phyloP scores from a whole-genome alignment of 2,329 filamentous ascomycete species.

The Ophiostoma ips region DNA sequence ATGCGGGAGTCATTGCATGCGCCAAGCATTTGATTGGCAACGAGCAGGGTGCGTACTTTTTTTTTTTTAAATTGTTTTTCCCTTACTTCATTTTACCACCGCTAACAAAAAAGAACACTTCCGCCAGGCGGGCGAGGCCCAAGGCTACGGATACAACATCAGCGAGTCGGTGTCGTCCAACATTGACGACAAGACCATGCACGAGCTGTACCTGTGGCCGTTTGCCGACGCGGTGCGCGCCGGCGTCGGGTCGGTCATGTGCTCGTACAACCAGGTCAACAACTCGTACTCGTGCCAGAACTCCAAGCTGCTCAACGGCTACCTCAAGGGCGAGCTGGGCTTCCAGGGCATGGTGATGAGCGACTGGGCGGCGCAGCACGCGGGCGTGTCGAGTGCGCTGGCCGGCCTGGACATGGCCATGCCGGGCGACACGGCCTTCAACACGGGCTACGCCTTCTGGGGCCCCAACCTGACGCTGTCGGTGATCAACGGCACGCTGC shows the following conservation, averaged over 20 bases:
- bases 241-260: slow-evolving; percentile 35
- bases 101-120: slow-evolving; percentile 44
- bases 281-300: slow-evolving; percentile 55
- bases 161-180: slow-evolving; percentile 39
- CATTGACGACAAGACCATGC: slow-evolving; percentile 44
- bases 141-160: slow-evolving; percentile 49
- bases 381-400: slow-evolving; percentile 48
- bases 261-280: slow-evolving; percentile 50
- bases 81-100: too few relatives aligned
- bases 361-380: slow-evolving; percentile 51
- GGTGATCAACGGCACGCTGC: slow-evolving; percentile 61
- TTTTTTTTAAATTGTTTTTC: background rate
- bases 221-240: slow-evolving; percentile 48
- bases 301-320: slow-evolving; percentile 44
- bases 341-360: slow-evolving; percentile 53
- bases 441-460: slow-evolving; percentile 45
- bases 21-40: slow-evolving; percentile 61
- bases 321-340: slow-evolving; percentile 51
- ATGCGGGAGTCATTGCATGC: slow-evolving; percentile 64
- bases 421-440: slow-evolving; percentile 45
- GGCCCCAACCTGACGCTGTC: slow-evolving; percentile 55
- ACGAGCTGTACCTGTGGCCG: slow-evolving; percentile 51
- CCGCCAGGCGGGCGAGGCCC: slow-evolving; percentile 44
- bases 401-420: slow-evolving; percentile 78
- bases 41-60: slow-evolving; percentile 44